A percentile compares a stretch with the other conserved stretches of the same genome.
Conservation (phyloP, 306 rosid species). For the Alnus rubra region DNA sequence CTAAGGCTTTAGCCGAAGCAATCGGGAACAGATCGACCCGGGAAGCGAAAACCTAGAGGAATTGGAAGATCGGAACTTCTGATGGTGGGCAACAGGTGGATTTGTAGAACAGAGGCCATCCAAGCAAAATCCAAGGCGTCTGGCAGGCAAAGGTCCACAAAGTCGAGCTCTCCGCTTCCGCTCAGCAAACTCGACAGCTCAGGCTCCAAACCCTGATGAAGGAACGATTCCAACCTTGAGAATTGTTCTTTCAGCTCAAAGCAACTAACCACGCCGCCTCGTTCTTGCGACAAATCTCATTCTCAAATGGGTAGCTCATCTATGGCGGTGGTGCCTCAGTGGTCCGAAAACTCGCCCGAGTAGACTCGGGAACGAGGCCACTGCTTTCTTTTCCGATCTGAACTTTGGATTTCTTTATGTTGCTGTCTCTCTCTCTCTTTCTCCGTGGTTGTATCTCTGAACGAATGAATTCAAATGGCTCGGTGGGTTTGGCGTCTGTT, state of each 20-base stretch:
- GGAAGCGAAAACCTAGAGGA: conserved; percentile 88
- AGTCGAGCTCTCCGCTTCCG: conserved; percentile 21
- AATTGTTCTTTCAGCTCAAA: conserved; percentile 54
- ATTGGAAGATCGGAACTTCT: conserved; percentile 35
- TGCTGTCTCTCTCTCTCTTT: too few relatives aligned
- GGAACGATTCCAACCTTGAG: conserved; percentile 59
- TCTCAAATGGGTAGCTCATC: not conserved
- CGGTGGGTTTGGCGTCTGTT: too few relatives aligned
- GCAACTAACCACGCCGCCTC: not conserved
- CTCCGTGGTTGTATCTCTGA: too few relatives aligned
- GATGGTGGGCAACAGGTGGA: too few relatives aligned
- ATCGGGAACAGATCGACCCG: conserved; percentile 65
- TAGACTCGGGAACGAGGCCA: too few relatives aligned
- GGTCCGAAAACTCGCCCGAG: conserved; percentile 6
- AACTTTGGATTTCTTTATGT: too few relatives aligned
- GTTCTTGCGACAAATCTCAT: not conserved
- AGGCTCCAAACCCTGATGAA: conserved; percentile 43
- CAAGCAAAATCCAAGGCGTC: conserved; percentile 43
- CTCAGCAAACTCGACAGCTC: conserved; percentile 9
- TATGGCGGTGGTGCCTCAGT: not conserved
- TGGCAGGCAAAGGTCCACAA: conserved; percentile 56
- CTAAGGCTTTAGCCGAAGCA: conserved; percentile 63
- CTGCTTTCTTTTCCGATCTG: too few relatives aligned
- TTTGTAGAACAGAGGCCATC: too few relatives aligned
- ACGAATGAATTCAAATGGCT: too few relatives aligned